Evolutionary conservation across 2,329 filamentous ascomycete genomes (phyloP).

Genomic region (Lecanicillium sp.): DNA sequence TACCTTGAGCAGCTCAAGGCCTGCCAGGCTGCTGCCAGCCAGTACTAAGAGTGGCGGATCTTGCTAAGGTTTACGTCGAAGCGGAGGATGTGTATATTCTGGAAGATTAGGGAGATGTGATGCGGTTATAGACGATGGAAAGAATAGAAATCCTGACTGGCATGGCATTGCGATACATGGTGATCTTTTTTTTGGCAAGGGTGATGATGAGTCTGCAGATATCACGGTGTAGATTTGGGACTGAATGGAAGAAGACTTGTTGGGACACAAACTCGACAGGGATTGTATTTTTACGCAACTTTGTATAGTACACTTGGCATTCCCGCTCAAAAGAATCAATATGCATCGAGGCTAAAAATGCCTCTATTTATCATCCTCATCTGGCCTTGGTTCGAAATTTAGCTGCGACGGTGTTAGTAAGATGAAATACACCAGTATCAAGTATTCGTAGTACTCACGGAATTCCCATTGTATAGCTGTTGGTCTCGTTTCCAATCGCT

Average conservation of each 20-base stretch:
- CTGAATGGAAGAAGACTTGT: no score
- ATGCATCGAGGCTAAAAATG: neutral
- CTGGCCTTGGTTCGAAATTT: constrained; percentile 59
- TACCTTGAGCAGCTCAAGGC: constrained; percentile 96
- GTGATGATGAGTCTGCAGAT: no score
- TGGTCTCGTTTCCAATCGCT: constrained; percentile 47
- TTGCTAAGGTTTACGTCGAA: no score
- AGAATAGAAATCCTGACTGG: no score
- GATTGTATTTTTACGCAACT: constrained; percentile 15
- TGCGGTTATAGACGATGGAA: no score
- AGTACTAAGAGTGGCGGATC: constrained; percentile 45
- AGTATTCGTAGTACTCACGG: constrained; percentile 46
- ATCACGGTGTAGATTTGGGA: no score
- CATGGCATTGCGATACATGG: no score
- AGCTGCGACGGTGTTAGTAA: constrained; percentile 36
- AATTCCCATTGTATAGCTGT: constrained; percentile 88
- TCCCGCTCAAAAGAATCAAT: constrained; percentile 5
- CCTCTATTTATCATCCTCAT: constrained; percentile 41
- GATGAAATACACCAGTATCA: neutral
- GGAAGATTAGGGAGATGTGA: no score
- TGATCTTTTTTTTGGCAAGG: no score
- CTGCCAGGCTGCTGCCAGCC: constrained; percentile 69
- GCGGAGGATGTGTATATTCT: no score
- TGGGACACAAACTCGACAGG: constrained; percentile 6
- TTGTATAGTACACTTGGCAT: constrained; percentile 12